phyloP scores from a whole-genome alignment of 2,329 filamentous ascomycete species.

The Cercospora sesami region DNA sequence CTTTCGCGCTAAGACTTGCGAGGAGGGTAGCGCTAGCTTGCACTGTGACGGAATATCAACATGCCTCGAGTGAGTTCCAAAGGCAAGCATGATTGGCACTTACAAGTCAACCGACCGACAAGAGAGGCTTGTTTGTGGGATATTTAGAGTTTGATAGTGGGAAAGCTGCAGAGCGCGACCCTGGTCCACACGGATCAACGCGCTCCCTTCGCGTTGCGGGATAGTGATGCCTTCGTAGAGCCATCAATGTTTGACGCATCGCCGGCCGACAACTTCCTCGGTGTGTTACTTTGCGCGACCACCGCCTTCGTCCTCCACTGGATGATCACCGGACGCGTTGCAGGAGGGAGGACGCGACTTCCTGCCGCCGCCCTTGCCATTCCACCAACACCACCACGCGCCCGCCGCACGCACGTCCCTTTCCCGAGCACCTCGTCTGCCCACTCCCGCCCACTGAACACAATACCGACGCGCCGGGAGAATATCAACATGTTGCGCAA shows the following conservation, averaged over 20 bases:
- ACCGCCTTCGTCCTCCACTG: constrained; percentile 29
- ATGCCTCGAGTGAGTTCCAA: too few relatives aligned
- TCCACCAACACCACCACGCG: constrained; percentile 24
- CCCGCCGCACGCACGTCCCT: constrained; percentile 11
- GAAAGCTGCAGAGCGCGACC: background rate
- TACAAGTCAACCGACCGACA: too few relatives aligned
- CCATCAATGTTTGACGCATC: constrained; percentile 13
- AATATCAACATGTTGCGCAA: constrained; percentile 43
- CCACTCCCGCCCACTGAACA: background rate
- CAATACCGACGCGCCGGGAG: constrained; percentile 17
- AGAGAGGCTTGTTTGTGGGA: background rate
- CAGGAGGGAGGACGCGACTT: constrained; percentile 33
- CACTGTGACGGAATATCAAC: too few relatives aligned
- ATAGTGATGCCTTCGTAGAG: background rate
- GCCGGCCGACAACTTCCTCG: constrained; percentile 10
- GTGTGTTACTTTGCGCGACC: constrained; percentile 17
- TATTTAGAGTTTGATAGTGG: constrained; percentile 5
- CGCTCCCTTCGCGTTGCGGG: constrained; percentile 9
- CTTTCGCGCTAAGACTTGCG: too few relatives aligned
- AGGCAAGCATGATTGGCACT: too few relatives aligned
- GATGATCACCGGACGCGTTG: constrained; percentile 34
- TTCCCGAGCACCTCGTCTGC: constrained; percentile 14
- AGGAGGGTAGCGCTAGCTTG: too few relatives aligned
- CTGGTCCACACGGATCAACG: constrained; percentile 1
- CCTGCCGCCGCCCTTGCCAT: constrained; percentile 22